phyloP scores from a whole-genome alignment of 1,284 basidiomycete genomes.

The Moesziomyces globuligerus region DNA sequence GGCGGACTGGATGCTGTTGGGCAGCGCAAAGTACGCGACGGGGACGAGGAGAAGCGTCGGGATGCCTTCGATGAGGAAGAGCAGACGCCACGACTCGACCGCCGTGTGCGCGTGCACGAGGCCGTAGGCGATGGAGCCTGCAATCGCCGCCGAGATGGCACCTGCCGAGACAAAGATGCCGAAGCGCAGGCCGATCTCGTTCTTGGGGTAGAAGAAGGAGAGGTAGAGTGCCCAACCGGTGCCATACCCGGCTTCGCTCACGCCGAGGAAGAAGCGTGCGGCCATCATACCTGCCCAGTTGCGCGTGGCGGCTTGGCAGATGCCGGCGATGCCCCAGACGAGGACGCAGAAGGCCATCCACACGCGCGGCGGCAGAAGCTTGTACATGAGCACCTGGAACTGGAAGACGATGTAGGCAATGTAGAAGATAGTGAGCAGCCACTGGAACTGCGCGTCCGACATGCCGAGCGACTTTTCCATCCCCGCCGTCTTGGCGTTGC shows the following conservation, averaged over 20 bases:
- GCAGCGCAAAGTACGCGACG: constrained; percentile 52
- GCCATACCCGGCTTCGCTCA: constrained; percentile 58
- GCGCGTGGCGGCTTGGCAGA: constrained; percentile 54
- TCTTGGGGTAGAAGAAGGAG: constrained; percentile 60
- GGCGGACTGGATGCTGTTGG: constrained; percentile 52
- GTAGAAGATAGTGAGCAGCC: constrained; percentile 58
- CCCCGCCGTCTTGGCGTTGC: constrained; percentile 58
- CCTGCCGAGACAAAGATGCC: constrained; percentile 42
- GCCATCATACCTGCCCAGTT: constrained; percentile 57
- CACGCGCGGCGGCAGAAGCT: constrained; percentile 49
- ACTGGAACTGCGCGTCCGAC: constrained; percentile 54
- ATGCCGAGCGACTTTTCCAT: constrained; percentile 49
- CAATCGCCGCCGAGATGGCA: constrained; percentile 44
- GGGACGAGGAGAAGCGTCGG: constrained; percentile 57
- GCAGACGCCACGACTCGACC: constrained; percentile 51
- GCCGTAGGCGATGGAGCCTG: constrained; percentile 61
- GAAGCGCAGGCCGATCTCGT: constrained; percentile 62
- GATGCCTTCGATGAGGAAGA: constrained; percentile 61
- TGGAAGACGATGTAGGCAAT: constrained; percentile 60
- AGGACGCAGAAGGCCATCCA: constrained; percentile 55
- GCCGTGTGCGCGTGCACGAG: constrained; percentile 49
- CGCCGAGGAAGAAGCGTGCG: constrained; percentile 55
- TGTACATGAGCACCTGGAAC: constrained; percentile 57
- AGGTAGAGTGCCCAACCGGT: constrained; percentile 59
- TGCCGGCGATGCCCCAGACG: constrained; percentile 51